Percentiles rank a stretch among this genome's conserved stretches.
phyloP scores from a whole-genome alignment of 345 rosid species.

The Gossypium raimondii region DNA sequence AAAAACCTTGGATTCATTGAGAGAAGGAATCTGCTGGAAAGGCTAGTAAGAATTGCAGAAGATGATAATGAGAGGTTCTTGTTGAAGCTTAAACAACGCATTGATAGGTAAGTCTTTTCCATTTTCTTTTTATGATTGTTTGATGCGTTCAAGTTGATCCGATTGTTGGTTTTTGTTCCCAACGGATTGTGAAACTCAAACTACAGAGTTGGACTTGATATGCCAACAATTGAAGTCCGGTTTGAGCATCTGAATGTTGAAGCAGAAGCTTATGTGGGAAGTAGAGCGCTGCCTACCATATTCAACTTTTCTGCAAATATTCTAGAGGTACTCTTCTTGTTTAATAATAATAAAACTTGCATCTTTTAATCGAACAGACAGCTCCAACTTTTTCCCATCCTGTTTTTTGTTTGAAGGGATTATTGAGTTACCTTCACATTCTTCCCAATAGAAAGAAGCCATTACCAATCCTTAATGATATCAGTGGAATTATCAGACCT shows the following conservation, averaged over 20 bases:
- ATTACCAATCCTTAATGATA: slow-evolving; percentile 10
- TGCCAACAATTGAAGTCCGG: slow-evolving; percentile 86
- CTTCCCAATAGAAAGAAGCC: slow-evolving; percentile 5
- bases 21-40: slow-evolving; percentile 61
- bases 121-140: neutral
- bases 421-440: slow-evolving; percentile 3
- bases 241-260: slow-evolving; percentile 64
- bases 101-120: slow-evolving; percentile 44
- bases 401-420: neutral
- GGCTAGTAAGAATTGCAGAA: slow-evolving; percentile 64
- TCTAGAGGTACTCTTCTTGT: slow-evolving; percentile 36
- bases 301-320: slow-evolving; percentile 45
- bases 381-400: neutral
- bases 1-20: slow-evolving; percentile 63
- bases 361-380: neutral
- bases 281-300: slow-evolving; percentile 60
- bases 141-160: neutral
- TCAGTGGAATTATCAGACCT: slow-evolving; percentile 6
- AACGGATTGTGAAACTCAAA: neutral
- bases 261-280: slow-evolving; percentile 58
- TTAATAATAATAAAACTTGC: slow-evolving; percentile 18
- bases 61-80: slow-evolving; percentile 87
- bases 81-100: slow-evolving; percentile 69
- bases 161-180: neutral
- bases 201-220: slow-evolving; percentile 72